phyloP scores from a whole-genome alignment of 164 flowering plant species.

The Warburgia ugandensis region DNA sequence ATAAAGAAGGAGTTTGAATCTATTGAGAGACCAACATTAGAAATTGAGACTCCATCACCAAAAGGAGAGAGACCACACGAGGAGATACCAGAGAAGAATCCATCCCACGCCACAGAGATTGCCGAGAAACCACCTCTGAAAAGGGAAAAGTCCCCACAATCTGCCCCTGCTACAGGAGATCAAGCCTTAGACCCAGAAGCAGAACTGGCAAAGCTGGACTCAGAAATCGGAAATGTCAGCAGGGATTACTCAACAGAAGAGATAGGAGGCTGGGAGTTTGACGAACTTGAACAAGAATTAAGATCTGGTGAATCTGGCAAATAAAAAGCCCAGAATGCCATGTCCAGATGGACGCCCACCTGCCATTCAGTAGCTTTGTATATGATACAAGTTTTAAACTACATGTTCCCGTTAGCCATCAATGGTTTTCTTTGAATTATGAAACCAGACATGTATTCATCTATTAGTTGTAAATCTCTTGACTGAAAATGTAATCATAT shows the following conservation, averaged over 20 bases:
- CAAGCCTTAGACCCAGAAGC: slow-evolving; percentile 61
- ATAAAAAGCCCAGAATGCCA: slow-evolving; percentile 23
- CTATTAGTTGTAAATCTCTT: slow-evolving; percentile 8
- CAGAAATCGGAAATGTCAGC: slow-evolving; percentile 73
- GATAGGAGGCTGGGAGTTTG: slow-evolving; percentile 91
- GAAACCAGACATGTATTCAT: background rate
- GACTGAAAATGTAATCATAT: slow-evolving; percentile 3
- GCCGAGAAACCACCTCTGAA: slow-evolving; percentile 2
- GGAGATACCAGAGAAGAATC: slow-evolving; percentile 23
- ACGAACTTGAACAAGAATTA: slow-evolving; percentile 84
- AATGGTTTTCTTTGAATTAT: background rate
- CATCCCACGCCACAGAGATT: slow-evolving; percentile 8
- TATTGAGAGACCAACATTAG: slow-evolving; percentile 69
- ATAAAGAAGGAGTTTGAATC: slow-evolving; percentile 65
- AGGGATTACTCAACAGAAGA: slow-evolving; percentile 69
- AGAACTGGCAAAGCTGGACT: slow-evolving; percentile 83
- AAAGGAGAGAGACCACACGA: slow-evolving; percentile 24
- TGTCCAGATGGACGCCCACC: background rate
- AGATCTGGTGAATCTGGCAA: slow-evolving; percentile 34
- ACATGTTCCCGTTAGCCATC: slow-evolving; percentile 4
- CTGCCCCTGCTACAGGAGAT: slow-evolving; percentile 22
- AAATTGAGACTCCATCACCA: slow-evolving; percentile 51
- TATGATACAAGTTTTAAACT: slow-evolving; percentile 4
- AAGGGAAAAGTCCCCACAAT: slow-evolving; percentile 8
- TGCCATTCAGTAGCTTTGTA: slow-evolving; percentile 5